A percentile compares a stretch with the other conserved stretches of the same genome.
Conservation (phyloP, 139 green algal genomes). For the Eudorina sp. region DNA sequence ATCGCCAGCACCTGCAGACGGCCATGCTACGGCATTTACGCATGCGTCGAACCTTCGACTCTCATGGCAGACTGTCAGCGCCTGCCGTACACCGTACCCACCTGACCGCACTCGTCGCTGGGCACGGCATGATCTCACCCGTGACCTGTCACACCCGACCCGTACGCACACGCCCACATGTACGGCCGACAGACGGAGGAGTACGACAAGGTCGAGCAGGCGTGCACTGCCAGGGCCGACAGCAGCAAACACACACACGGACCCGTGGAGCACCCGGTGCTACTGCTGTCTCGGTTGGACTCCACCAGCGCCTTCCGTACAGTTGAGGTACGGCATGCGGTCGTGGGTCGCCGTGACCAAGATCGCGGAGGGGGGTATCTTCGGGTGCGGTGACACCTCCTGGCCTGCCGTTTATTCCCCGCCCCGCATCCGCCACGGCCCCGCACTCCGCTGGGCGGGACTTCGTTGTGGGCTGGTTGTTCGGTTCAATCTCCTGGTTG, state of each 20-base stretch:
- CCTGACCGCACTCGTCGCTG: not conserved
- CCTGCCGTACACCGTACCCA: not conserved
- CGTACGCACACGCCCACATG: not conserved
- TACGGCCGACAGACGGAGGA: not conserved
- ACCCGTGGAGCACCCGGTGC: slow-evolving; percentile 34
- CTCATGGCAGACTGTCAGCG: not conserved
- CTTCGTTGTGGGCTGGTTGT: no score
- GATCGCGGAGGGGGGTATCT: no score
- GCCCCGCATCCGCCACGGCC: no score
- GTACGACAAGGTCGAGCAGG: not conserved
- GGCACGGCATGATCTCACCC: not conserved
- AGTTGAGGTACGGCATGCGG: slow-evolving; percentile 29
- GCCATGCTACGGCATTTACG: no score
- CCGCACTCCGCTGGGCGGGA: no score
- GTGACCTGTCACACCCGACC: not conserved
- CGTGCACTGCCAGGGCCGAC: not conserved
- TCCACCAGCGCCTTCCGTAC: slow-evolving; percentile 6
- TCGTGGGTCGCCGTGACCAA: no score
- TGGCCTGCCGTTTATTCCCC: no score
- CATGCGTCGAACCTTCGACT: no score
- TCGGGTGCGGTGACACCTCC: no score
- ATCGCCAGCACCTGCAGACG: no score
- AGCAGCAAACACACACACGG: not conserved
- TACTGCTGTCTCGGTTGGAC: slow-evolving; percentile 33
- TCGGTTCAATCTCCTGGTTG: no score